Evolutionary conservation across 176 grass and related monocot genomes (phyloP).

Genomic region (Leersia perrieri): DNA sequence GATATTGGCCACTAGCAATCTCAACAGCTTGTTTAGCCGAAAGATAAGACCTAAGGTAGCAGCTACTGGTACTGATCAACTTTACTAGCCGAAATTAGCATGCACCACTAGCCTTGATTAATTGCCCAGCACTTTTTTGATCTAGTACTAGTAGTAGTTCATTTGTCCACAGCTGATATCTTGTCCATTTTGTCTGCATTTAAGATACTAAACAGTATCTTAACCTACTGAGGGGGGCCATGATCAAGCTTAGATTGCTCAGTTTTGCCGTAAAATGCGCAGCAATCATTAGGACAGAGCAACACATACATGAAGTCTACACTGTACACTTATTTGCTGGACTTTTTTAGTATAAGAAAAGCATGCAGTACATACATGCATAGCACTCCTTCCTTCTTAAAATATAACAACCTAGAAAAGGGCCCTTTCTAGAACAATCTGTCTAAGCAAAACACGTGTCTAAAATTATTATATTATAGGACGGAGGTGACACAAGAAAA

Average conservation of each 20-base stretch:
- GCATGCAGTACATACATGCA: background rate
- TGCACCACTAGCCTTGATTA: background rate
- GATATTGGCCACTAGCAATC: background rate
- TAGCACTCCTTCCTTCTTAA: too few relatives aligned
- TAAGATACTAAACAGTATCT: background rate
- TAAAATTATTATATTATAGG: too few relatives aligned
- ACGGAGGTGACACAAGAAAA: too few relatives aligned
- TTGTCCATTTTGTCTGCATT: constrained; percentile 34
- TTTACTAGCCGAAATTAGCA: background rate
- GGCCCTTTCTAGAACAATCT: too few relatives aligned
- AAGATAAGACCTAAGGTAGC: background rate
- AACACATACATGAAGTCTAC: background rate
- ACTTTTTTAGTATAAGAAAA: background rate
- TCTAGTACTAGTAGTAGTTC: background rate
- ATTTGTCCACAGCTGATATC: background rate
- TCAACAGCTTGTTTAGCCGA: constrained; percentile 1
- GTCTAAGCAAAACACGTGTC: too few relatives aligned
- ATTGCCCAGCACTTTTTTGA: background rate
- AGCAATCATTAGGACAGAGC: background rate
- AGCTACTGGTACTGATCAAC: background rate
- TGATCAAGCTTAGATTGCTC: background rate
- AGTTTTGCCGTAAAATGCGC: constrained; percentile 28
- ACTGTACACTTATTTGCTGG: background rate
- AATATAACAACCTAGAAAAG: too few relatives aligned
- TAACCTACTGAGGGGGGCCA: constrained; percentile 10